phyloP scores from a whole-genome alignment of 2,329 filamentous ascomycete species.

The Hymenoscyphus fraxineus region DNA sequence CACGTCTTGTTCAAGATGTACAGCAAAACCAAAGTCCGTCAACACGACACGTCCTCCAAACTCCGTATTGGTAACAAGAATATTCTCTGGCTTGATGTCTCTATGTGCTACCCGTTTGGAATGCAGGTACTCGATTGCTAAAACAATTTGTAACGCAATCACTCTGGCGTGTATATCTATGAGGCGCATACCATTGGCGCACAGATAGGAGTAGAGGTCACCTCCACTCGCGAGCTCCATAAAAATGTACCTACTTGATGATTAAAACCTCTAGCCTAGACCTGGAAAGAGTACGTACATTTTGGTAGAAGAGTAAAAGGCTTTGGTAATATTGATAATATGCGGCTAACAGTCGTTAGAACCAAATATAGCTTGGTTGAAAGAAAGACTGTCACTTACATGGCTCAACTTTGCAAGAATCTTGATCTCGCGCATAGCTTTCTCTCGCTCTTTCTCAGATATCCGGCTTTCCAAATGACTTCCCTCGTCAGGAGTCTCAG shows the following conservation, averaged over 20 bases:
- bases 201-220: constrained; percentile 33
- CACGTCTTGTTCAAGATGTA: constrained; percentile 2
- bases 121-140: constrained; percentile 32
- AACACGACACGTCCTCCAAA: constrained; percentile 32
- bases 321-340: constrained; percentile 49
- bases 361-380: not conserved
- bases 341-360: constrained; percentile 44
- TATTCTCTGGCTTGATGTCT: constrained; percentile 35
- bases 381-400: constrained; percentile 37
- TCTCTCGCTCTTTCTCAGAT: constrained; percentile 29
- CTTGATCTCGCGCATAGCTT: constrained; percentile 47
- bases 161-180: constrained; percentile 28
- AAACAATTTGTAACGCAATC: constrained; percentile 32
- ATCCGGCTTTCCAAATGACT: not conserved
- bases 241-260: constrained; percentile 47
- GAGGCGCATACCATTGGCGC: constrained; percentile 24
- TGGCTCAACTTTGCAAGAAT: constrained; percentile 52
- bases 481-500: not conserved
- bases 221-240: constrained; percentile 52
- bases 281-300: constrained; percentile 39
- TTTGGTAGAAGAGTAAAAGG: constrained; percentile 45
- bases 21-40: constrained; percentile 35
- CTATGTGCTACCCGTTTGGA: constrained; percentile 30
- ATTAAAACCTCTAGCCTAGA: not conserved
- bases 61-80: constrained; percentile 31